These are phyloP conservation scores for Pezicula rhizophila DNA, from an alignment of 2,329 filamentous ascomycete genomes.

Conservation along the genomic window DNA sequence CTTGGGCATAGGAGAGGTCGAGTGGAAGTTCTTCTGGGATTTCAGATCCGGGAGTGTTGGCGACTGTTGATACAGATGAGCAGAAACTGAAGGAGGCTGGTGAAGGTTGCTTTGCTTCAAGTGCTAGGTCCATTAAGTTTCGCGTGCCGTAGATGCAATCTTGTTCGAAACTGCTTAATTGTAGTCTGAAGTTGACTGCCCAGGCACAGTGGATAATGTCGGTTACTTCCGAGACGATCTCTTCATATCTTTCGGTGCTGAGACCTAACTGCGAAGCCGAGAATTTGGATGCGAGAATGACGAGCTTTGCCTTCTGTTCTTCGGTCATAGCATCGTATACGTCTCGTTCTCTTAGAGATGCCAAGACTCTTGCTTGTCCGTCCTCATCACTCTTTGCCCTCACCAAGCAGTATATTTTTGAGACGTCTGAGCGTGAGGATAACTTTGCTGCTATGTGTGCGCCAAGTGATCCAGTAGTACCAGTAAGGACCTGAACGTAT, in stretches of 20 bases:
- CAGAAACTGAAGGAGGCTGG: conserved; percentile 30
- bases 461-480: conserved; percentile 58
- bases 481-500: conserved; percentile 44
- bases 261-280: conserved; percentile 24
- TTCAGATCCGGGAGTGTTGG: conserved; percentile 9
- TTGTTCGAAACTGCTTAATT: conserved; percentile 40
- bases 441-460: conserved; percentile 51
- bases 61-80: conserved; percentile 29
- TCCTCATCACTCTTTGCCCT: conserved; percentile 24
- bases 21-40: conserved; percentile 9
- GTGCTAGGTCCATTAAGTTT: conserved; percentile 35
- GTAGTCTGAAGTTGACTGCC: conserved; percentile 51
- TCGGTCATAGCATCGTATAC: too few species aligned
- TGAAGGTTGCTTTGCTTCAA: conserved; percentile 28
- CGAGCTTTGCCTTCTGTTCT: conserved; percentile 24
- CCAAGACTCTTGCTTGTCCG: conserved; percentile 3
- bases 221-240: conserved; percentile 28
- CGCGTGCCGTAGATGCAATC: conserved; percentile 35
- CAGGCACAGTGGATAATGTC: conserved; percentile 45
- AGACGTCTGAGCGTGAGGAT: conserved; percentile 38
- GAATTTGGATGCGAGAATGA: conserved; percentile 27
- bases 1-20: conserved; percentile 28
- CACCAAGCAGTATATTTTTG: conserved; percentile 45
- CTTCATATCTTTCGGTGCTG: conserved; percentile 23
- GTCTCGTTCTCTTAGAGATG: too few species aligned